Base-by-base conservation (phyloP, 257 asterid genomes). In the Gentiana straminea region DNA sequence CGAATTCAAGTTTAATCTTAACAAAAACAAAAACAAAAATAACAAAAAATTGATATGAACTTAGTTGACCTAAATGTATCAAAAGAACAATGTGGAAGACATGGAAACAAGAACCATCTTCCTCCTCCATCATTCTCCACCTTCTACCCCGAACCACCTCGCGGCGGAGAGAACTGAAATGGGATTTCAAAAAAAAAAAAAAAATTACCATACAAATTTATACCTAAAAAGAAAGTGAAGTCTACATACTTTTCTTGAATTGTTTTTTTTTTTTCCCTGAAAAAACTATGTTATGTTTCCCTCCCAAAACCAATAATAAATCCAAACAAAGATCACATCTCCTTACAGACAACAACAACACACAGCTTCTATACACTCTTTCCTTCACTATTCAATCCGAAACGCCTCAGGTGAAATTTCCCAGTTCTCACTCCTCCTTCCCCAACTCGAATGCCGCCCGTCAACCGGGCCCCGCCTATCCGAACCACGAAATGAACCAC, bases 341-440 rank as follows among this genome's bases (percentile, higher is more conserved):
- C 33, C 61, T 46, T 57, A 57, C 61, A 57, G 47, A 50, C 45
- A 41, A 24, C 38, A n/a, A 41, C 61, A 5, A 60, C 44, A 64
- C 68, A 66, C 73, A 72, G 13, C 56, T 73, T 62, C 69, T 79
- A 48, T 73, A 65, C 52, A 64, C 72, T 77, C 90, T 67, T 73
- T 68, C 24, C 51, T 32, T 70, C 76, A 0, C 52, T 36, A 45
- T 74, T 65, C 60, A 57, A 39, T 37, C 70, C 79, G 38, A 58
- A 47, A 35, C 24, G 59, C 83, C 57, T 81, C 88, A 3, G 74
- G 69, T 7, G 83, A 80, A 0, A 79, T 78, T 37, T 83, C 91
- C 86, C 86, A 79, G 65, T 66, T 77, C 54, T 79, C 80, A 37
- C 70, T 70, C 53, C 86, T 75, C 70, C 79, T 73, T 46, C 81